Percentiles rank a stretch among this genome's conserved stretches.
Conservation (phyloP, 192 early-diverging fungal genomes). For the Podila horticola region DNA sequence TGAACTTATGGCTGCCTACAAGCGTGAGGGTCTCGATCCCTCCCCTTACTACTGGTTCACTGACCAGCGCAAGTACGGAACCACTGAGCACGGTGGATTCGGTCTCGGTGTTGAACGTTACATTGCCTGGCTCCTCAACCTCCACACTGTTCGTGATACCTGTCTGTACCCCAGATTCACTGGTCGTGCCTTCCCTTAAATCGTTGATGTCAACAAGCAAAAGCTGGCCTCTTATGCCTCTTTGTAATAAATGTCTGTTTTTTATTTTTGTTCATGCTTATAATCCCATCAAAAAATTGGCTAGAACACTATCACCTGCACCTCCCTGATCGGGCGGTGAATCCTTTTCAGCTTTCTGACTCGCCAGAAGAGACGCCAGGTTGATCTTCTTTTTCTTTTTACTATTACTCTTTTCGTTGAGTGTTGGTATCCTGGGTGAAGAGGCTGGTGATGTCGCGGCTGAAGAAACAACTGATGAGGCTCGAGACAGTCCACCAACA, state of each 20-base stretch:
- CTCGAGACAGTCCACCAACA: slow-evolving; percentile 5
- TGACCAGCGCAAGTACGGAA: slow-evolving; percentile 99
- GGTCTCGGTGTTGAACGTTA: slow-evolving; percentile 98
- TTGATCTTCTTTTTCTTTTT: slow-evolving; percentile 47
- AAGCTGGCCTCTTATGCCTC: not conserved
- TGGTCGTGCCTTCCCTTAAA: slow-evolving; percentile 54
- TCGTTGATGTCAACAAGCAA: not conserved
- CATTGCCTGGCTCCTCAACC: slow-evolving; percentile 95
- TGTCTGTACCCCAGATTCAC: slow-evolving; percentile 85
- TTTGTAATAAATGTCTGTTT: slow-evolving; percentile 5
- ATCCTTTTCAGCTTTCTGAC: slow-evolving; percentile 34
- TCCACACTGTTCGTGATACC: slow-evolving; percentile 89
- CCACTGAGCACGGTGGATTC: slow-evolving; percentile 96
- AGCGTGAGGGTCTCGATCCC: slow-evolving; percentile 90
- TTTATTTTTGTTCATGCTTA: slow-evolving; percentile 7
- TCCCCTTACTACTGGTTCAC: slow-evolving; percentile 99
- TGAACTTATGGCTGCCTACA: slow-evolving; percentile 84
- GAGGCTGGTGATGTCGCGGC: slow-evolving; percentile 22
- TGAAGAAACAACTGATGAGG: slow-evolving; percentile 17
- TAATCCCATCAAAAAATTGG: slow-evolving; percentile 43
- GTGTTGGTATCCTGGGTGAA: slow-evolving; percentile 14
- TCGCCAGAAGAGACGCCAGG: slow-evolving; percentile 24
- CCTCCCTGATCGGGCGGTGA: not conserved
- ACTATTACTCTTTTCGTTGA: slow-evolving; percentile 9
- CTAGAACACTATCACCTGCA: slow-evolving; percentile 38